Conservation (phyloP, 2,329 filamentous ascomycete species). For the Sclerotinia nivalis region DNA sequence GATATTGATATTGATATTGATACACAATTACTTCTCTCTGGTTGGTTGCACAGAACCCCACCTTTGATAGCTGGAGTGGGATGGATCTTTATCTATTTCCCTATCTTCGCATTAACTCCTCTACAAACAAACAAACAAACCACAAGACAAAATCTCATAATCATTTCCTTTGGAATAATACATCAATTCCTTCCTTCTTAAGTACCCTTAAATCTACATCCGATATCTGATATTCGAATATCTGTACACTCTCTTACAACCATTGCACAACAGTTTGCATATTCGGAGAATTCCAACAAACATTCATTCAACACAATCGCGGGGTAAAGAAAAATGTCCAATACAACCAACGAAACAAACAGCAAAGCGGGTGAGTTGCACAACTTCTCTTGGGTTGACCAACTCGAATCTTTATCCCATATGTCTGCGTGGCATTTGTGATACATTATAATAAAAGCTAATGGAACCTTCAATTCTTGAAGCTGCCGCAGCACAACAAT, state of each 20-base stretch:
- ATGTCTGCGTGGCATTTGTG: background rate
- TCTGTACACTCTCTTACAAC: slow-evolving; percentile 6
- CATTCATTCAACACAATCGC: background rate
- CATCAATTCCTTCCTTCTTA: background rate
- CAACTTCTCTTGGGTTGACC: background rate
- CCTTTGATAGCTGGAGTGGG: background rate
- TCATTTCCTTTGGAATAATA: background rate
- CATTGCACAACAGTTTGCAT: slow-evolving; percentile 6
- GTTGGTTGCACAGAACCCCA: background rate
- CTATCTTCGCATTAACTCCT: background rate
- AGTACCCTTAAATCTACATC: background rate
- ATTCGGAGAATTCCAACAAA: slow-evolving; percentile 2
- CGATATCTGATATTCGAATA: background rate
- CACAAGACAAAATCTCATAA: background rate
- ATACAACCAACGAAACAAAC: background rate
- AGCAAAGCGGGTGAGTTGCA: slow-evolving; percentile 13
- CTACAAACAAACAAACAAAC: background rate
- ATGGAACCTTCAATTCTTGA: slow-evolving; percentile 9
- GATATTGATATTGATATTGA: too few species aligned
- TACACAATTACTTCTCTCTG: background rate
- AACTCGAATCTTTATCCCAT: background rate
- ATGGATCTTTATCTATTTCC: background rate
- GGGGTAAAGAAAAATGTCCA: slow-evolving; percentile 18
- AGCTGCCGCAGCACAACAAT: slow-evolving; percentile 11
- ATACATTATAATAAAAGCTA: background rate